A percentile compares a stretch with the other conserved stretches of the same genome.
Evolutionary conservation across 1,284 basidiomycete species (phyloP).

Genomic region (Ganoderma leucocontextum): DNA sequence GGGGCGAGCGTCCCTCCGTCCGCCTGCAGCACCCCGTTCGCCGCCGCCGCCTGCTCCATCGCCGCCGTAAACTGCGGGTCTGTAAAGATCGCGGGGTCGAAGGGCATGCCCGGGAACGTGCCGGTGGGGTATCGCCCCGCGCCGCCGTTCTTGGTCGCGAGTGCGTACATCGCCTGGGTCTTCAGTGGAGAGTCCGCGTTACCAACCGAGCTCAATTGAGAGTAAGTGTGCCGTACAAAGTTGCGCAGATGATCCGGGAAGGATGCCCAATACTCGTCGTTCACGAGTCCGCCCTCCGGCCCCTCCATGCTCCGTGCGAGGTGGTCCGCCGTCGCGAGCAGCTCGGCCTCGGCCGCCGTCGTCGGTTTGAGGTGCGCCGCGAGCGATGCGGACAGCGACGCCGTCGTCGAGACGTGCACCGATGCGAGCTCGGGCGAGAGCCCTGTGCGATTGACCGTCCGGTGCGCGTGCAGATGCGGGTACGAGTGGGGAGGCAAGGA

Average conservation of each 20-base stretch:
- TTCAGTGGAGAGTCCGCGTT: slow-evolving; percentile 42
- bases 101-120: slow-evolving; percentile 47
- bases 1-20: slow-evolving; percentile 43
- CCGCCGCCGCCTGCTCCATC: slow-evolving; percentile 60
- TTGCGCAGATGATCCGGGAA: slow-evolving; percentile 61
- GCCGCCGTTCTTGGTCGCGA: slow-evolving; percentile 52
- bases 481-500: slow-evolving; percentile 31
- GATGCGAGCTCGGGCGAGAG: slow-evolving; percentile 57
- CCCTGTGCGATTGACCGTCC: slow-evolving; percentile 42
- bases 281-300: slow-evolving; percentile 47
- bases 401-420: slow-evolving; percentile 56
- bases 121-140: slow-evolving; percentile 44
- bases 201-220: slow-evolving; percentile 45
- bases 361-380: slow-evolving; percentile 45
- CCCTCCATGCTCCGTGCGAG: slow-evolving; percentile 64
- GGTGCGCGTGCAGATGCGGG: slow-evolving; percentile 35
- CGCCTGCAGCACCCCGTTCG: slow-evolving; percentile 46
- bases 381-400: slow-evolving; percentile 51
- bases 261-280: slow-evolving; percentile 61
- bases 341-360: slow-evolving; percentile 56
- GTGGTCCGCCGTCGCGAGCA: slow-evolving; percentile 62
- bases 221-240: slow-evolving; percentile 53
- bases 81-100: slow-evolving; percentile 63
- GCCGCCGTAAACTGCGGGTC: slow-evolving; percentile 62
- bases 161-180: slow-evolving; percentile 69